Base-by-base conservation (phyloP, 2,329 filamentous ascomycete genomes). In the Fusarium xyrophilum region DNA sequence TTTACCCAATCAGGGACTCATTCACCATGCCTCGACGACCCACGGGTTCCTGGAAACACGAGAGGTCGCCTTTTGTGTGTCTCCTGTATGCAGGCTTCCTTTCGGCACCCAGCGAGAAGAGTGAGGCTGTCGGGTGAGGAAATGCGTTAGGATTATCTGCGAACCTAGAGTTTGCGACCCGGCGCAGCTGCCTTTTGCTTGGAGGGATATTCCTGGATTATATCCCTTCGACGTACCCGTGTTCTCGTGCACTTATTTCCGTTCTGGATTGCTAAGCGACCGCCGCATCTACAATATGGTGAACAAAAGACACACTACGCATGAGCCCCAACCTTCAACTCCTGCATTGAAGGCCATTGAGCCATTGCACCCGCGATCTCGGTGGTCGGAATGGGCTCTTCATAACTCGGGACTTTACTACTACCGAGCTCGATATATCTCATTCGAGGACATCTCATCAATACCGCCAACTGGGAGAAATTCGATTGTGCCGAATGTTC, bases 401-500 rank as follows among this genome's bases (percentile, higher is more conserved):
- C 60, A 72, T 33, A 14, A 32, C 9, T 65, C 67, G 4, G 48
- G 59, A 5, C 39, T 62, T 10, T 66, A 67, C 53, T 73, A 72
- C 30, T 74, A 68, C 14, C 72, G 72, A 56, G 70, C 58, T 23
- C 69, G 72, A 12, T 65, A 65, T n/a, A 61, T 74, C 46, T 56
- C 70, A 28, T 56, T 64, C n/a, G 51, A 71, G 13, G 67, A 51
- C 12, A 63, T 66, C 13, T 43, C 56, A 35, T 38, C 53, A 35
- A 56, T 72, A 33, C 51, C 50, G 17, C 42, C 53, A 19, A 71
- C 63, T 32, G 61, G 67, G 5, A 69, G 67, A 42, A 74, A 71
- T 60, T 69, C 59, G 21, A 59, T 72, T 35, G 60, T 73, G 23
- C 60, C 53, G 12, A 60, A 72, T 19, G 35, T 57, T 10, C 56